Percentiles rank a stretch among this genome's conserved stretches.
phyloP scores from a whole-genome alignment of 179 eudicot genomes.

The Vitellaria paradoxa region DNA sequence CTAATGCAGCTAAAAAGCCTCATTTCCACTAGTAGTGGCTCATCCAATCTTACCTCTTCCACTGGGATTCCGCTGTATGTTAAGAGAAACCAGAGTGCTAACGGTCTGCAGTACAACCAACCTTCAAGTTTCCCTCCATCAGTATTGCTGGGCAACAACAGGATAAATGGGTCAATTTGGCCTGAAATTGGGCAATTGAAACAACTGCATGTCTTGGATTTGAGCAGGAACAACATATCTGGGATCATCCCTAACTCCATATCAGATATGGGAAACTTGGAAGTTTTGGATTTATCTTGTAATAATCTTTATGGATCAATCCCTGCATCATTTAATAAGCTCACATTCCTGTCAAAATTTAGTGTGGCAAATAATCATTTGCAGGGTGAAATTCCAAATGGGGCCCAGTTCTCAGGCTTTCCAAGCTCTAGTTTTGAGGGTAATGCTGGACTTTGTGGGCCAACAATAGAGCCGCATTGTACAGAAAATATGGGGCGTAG shows the following conservation, averaged over 20 bases:
- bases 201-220: conserved; percentile 80
- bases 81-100: conserved; percentile 73
- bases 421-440: conserved; percentile 88
- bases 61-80: conserved; percentile 73
- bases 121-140: conserved; percentile 90
- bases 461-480: conserved; percentile 45
- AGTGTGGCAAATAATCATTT: conserved; percentile 82
- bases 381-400: conserved; percentile 64
- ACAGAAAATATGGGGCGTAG: conserved; percentile 15
- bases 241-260: conserved; percentile 79
- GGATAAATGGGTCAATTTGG: conserved; percentile 59
- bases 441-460: conserved; percentile 81
- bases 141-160: conserved; percentile 61
- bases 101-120: conserved; percentile 79
- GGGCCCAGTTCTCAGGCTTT: conserved; percentile 72
- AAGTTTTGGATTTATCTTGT: conserved; percentile 67
- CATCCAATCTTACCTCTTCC: conserved; percentile 34
- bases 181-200: conserved; percentile 62
- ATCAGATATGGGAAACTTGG: conserved; percentile 66
- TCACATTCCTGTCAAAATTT: conserved; percentile 78
- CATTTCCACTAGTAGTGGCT: conserved; percentile 31
- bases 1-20: conserved; percentile 67
- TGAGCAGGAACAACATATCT: conserved; percentile 65
- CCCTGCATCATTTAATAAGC: conserved; percentile 61
- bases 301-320: conserved; percentile 69